These are phyloP conservation scores for Eremothecium coryli DNA, from an alignment of 1,139 yeast species.

Conservation along the genomic window DNA sequence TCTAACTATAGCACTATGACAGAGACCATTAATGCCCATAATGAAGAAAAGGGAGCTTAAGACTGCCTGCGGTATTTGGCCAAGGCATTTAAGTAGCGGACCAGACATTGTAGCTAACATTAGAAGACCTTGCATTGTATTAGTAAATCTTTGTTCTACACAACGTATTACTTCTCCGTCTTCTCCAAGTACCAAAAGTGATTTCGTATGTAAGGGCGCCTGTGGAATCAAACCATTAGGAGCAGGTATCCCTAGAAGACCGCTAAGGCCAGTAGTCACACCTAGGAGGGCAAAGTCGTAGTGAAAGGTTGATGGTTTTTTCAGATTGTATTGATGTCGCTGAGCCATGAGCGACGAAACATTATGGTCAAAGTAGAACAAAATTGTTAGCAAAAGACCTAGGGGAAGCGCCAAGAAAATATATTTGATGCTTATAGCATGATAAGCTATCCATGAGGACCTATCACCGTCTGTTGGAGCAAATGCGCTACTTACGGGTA, in stretches of 20 bases:
- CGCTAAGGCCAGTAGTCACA: slow-evolving; percentile 76
- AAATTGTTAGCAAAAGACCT: slow-evolving; percentile 70
- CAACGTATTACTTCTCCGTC: slow-evolving; percentile 43
- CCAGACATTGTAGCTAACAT: slow-evolving; percentile 84
- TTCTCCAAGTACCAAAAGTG: slow-evolving; percentile 54
- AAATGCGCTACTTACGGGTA: slow-evolving; percentile 69
- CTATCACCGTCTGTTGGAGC: slow-evolving; percentile 53
- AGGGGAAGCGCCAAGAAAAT: slow-evolving; percentile 88
- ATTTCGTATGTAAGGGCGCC: slow-evolving; percentile 85
- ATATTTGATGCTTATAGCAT: slow-evolving; percentile 55
- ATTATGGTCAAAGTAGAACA: slow-evolving; percentile 91
- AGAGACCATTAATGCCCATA: slow-evolving; percentile 80
- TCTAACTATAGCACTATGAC: slow-evolving; percentile 54
- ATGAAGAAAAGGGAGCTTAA: slow-evolving; percentile 85
- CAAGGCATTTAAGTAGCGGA: slow-evolving; percentile 72
- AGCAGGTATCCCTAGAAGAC: slow-evolving; percentile 83
- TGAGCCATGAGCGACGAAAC: slow-evolving; percentile 91
- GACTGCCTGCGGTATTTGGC: slow-evolving; percentile 89
- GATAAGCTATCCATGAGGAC: slow-evolving; percentile 44
- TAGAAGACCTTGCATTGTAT: slow-evolving; percentile 73
- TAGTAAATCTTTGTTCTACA: slow-evolving; percentile 83
- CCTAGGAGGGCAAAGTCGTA: slow-evolving; percentile 87
- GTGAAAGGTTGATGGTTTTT: slow-evolving; percentile 83
- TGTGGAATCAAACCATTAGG: slow-evolving; percentile 96
- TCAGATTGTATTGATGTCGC: slow-evolving; percentile 67